Evolutionary conservation across 257 asterid species (phyloP), one percentile per base, ranked within the genome.

Genomic region (Solanum corneliomulleri): DNA sequence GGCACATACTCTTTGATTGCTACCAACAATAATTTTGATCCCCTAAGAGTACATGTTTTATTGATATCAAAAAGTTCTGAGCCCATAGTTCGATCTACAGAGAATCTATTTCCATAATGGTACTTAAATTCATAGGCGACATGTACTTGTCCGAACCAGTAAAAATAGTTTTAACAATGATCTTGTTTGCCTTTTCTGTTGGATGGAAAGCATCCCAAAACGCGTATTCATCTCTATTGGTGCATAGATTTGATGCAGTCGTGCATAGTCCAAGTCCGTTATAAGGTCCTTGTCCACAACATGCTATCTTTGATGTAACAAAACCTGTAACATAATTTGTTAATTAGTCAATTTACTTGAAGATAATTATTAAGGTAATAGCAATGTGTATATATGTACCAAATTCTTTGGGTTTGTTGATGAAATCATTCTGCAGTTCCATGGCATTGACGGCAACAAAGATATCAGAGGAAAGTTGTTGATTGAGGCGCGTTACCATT

Each of bases 151-250:
- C 7, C 8, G 95, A 89, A 41, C 97, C 97, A 25, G 91, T 91
- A 39, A 90, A 21, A 86, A 94, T 89, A 44, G 92, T 93, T 18
- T 85, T 85, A 74, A 93, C 95, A 25, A 94, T 93, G 18, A 89
- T 14, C 81, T 85, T 91, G 86, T 93, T 94, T 1, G 97, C 97
- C 84, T 89, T 91, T 56, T 94, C 96, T 4, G 97, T 88, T 2
- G 97, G 97, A 66, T 94, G 96, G 78, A 94, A 94, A 20, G 93
- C 91, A 84, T 94, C 97, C 97, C 97, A 94, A 74, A 92, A 94
- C 0, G 94, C 97, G 25, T 93, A 92, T 6, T 76, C 45, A 1
- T 94, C 93, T 90, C 97, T 91, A 88, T 94, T 91, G 5, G 96
- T 91, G 52, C 97, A 94, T 72, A 94, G 71, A 87, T 91, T 94